These are phyloP conservation scores for Aspergillus fijiensis DNA, from an alignment of 2,329 filamentous ascomycete genomes.

Conservation along the genomic window DNA sequence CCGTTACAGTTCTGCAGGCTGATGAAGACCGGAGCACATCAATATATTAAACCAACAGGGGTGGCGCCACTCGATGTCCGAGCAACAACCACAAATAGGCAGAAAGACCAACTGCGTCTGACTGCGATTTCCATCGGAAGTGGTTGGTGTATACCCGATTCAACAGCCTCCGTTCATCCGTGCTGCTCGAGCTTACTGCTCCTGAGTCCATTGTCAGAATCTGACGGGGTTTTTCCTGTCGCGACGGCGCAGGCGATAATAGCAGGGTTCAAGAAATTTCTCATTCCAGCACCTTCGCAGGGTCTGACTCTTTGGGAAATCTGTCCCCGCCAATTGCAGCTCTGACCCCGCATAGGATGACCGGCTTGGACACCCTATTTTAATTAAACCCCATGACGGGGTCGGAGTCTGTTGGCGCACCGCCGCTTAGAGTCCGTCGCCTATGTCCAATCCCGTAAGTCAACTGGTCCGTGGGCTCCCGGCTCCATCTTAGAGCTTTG, in stretches of 20 bases:
- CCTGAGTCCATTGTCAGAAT: background rate
- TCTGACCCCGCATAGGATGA: conserved; percentile 4
- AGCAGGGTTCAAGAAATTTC: background rate
- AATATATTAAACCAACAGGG: background rate
- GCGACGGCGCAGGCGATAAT: background rate
- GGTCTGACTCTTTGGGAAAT: background rate
- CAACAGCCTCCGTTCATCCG: conserved; percentile 4
- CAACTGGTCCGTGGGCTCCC: background rate
- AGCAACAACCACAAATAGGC: background rate
- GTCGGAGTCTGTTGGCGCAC: background rate
- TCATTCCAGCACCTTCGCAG: background rate
- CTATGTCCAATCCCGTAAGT: background rate
- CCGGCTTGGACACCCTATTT: background rate
- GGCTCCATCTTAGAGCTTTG: background rate
- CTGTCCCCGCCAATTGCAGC: conserved; percentile 3
- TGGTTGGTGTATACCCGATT: background rate
- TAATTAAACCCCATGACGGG: conserved; percentile 6
- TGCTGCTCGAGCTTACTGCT: conserved; percentile 4
- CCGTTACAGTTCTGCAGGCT: background rate
- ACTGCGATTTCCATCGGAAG: background rate
- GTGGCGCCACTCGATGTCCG: background rate
- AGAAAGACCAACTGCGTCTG: background rate
- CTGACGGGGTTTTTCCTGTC: background rate
- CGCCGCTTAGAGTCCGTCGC: background rate
- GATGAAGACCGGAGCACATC: background rate